Evolutionary conservation across 108 stramenopile species (phyloP), one percentile per base, ranked within the genome.

Genomic region (Halocafeteria seosinensis): DNA sequence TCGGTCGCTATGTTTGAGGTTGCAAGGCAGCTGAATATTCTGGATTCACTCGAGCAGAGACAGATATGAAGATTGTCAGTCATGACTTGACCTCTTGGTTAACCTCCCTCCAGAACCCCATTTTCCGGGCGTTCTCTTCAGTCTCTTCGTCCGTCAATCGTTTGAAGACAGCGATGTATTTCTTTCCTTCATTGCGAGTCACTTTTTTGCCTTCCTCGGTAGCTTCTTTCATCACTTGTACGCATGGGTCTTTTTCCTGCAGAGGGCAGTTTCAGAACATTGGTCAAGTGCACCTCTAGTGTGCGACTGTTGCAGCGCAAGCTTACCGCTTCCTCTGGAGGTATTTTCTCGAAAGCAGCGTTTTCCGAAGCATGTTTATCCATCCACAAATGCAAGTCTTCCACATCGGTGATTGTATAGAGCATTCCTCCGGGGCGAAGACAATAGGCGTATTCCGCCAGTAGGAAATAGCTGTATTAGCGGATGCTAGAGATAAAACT

Each of bases 201-300:
- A 59, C 66, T 60, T 67, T 67, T 25, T 55, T 67, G 59, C 66
- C 28, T 42, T 67, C 66, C 32, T 67, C 66, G 4, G 66, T 67
- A 21, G 9, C 9, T 12, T 59, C 34, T 25, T 28, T 26, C 66
- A 67, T 67, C 51, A 38, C 36, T 28, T 23, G 11, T 42, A 55
- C 51, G 55, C 35, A 50, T 17, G 38, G 38, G 27, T 67, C 66
- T 3, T 4, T 26, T 36, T 47, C 66, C n/a, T n/a, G n/a, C n/a
- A n/a, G n/a, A n/a, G n/a, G n/a, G n/a, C n/a, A n/a, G n/a, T n/a
- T n/a, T n/a, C n/a, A n/a, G n/a, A n/a, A n/a, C n/a, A n/a, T n/a
- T n/a, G n/a, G n/a, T n/a, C n/a, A n/a, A n/a, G n/a, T n/a, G n/a
- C n/a, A n/a, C n/a, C n/a, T n/a, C n/a, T n/a, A n/a, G n/a, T n/a